Conservation (phyloP, 2,329 filamentous ascomycete species). For the Cytospora piceae region DNA sequence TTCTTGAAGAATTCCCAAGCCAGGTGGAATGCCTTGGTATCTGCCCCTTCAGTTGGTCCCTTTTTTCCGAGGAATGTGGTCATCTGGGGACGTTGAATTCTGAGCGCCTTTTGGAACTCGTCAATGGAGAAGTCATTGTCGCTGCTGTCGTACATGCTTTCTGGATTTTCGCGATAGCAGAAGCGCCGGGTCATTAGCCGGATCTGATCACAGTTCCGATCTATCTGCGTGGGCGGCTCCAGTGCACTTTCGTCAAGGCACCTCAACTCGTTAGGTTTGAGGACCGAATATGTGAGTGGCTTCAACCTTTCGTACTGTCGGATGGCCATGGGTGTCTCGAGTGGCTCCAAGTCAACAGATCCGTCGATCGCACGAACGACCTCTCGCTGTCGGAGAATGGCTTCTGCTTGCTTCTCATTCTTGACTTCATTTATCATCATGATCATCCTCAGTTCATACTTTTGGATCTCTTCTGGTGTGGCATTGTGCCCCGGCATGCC, state of each 20-base stretch:
- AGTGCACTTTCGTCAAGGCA: background rate
- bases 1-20: constrained; percentile 22
- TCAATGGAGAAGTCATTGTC: constrained; percentile 3
- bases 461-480: background rate
- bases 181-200: constrained; percentile 15
- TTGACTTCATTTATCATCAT: background rate
- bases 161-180: background rate
- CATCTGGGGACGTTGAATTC: background rate
- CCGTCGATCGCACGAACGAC: background rate
- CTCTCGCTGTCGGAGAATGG: background rate
- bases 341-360: background rate
- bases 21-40: constrained; percentile 9
- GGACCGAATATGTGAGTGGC: background rate
- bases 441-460: background rate
- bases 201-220: constrained; percentile 15
- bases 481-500: too few relatives aligned
- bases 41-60: background rate
- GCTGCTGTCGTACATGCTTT: background rate
- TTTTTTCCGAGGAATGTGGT: constrained; percentile 4
- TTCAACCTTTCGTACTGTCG: background rate
- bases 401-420: background rate
- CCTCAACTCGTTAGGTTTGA: background rate
- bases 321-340: background rate
- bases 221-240: background rate
- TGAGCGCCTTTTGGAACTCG: background rate